phyloP scores from a whole-genome alignment of 257 asterid species.

The Scutellaria galericulata region DNA sequence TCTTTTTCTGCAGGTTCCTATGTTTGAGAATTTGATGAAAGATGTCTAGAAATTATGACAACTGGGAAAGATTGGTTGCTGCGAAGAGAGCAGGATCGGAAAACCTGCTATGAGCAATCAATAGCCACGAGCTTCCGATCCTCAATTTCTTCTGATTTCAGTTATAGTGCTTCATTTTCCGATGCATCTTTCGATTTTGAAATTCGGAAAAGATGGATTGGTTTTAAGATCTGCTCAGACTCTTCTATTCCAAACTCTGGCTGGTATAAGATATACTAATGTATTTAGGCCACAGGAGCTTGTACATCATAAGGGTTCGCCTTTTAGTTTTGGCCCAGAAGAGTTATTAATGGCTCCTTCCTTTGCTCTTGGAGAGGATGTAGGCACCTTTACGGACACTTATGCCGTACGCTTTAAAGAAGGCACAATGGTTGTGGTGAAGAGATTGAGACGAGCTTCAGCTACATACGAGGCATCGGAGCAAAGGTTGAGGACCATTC shows the following conservation, averaged over 20 bases:
- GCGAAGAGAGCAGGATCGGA: background rate
- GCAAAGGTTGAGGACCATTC: background rate
- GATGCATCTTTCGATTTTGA: too few species aligned
- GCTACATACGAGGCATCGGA: background rate
- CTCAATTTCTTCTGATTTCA: background rate
- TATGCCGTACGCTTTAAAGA: background rate
- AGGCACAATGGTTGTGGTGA: background rate
- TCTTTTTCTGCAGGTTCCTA: background rate
- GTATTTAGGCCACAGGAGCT: too few species aligned
- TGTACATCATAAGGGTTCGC: background rate
- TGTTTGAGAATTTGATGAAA: background rate
- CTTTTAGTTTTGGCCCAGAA: background rate
- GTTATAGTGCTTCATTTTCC: background rate
- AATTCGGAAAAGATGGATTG: background rate
- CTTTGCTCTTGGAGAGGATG: slow-evolving; percentile 4
- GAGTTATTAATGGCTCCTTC: slow-evolving; percentile 4
- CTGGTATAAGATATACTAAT: too few species aligned
- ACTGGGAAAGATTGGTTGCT: background rate
- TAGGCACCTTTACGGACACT: background rate
- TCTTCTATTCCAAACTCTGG: slow-evolving; percentile 8
- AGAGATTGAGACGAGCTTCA: too few species aligned
- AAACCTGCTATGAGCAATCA: background rate
- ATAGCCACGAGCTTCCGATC: background rate
- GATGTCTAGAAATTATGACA: background rate
- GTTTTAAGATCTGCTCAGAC: background rate